A percentile compares a stretch with the other conserved stretches of the same genome.
Conservation (phyloP, 371 early-diverging fungal species). For the Circinella minor region DNA sequence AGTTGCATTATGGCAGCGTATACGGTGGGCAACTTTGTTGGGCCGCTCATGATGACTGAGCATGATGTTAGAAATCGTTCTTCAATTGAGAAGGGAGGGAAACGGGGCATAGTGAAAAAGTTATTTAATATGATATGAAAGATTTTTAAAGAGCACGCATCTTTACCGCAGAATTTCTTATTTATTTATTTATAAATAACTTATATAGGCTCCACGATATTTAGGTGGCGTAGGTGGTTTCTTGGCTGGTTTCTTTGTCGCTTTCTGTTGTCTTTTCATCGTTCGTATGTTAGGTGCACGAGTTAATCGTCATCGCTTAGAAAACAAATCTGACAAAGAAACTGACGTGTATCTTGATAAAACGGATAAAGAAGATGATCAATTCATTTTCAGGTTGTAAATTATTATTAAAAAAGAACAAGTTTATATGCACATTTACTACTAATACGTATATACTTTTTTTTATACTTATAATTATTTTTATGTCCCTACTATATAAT, state of each 20-base stretch:
- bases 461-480: no score
- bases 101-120: no score
- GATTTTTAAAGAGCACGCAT: no score
- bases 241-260: conserved; percentile 14
- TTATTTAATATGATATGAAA: not conserved
- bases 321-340: conserved; percentile 7
- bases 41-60: conserved; percentile 21
- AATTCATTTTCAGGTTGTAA: conserved; percentile 35
- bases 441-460: no score
- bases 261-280: conserved; percentile 8
- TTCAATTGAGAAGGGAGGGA: not conserved
- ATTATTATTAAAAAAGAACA: no score
- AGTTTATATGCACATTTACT: no score
- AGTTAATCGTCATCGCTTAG: conserved; percentile 22
- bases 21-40: conserved; percentile 21
- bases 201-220: conserved; percentile 7
- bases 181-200: not conserved
- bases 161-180: not conserved
- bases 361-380: conserved; percentile 33
- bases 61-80: not conserved
- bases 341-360: conserved; percentile 26
- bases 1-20: conserved; percentile 29
- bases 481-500: no score
- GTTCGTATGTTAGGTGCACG: conserved; percentile 26
- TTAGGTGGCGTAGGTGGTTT: conserved; percentile 4